Base-by-base conservation (phyloP, 331 rosid genomes). In the Ulmus americana region DNA sequence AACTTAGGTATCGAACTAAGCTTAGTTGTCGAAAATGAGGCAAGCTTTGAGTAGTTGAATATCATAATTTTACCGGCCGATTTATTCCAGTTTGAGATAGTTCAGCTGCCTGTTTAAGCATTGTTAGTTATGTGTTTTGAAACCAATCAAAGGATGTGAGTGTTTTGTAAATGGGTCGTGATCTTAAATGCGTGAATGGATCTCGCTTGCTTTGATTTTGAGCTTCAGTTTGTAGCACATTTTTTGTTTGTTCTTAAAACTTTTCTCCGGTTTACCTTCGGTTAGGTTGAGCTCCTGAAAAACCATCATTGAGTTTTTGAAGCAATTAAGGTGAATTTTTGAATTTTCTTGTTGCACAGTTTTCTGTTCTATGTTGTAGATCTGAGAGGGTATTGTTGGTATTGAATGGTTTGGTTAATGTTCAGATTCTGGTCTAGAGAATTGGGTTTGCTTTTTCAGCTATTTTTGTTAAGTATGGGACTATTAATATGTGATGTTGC, bases 371-470 rank as follows among this genome's bases (percentile, higher is more conserved):
- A 3, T 40, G 40, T 61, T 18, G 12, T 48, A 45, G 73, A 67
- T 74, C 72, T 67, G 58, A 50, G 20, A 14, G 61, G 45, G 10
- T 6, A 28, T 22, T 55, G 22, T 64, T 69, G 43, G 54, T 60
- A 10, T 74, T 47, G 39, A 58, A 52, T 53, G 56, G 63, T 12
- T 44, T 53, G 60, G 63, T 12, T 44, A 10, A 45, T 45, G 43
- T 58, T 16, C 59, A 63, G 39, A 60, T 43, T 48, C 67, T 70
- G 53, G 63, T 51, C 54, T 41, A 46, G 71, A 62, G 66, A 49
- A 68, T 68, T 45, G 48, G 55, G 50, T 39, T 55, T 65, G 10
- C 14, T 61, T 42, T 61, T 46, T 46, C 43, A 8, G 39, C 53
- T 69, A 43, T 20, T 59, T 1, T 69, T 52, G 41, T 35, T 38